These are phyloP conservation scores for Paecilomyces dactylethromorphus DNA, from an alignment of 2,329 filamentous ascomycete genomes.

Conservation along the genomic window DNA sequence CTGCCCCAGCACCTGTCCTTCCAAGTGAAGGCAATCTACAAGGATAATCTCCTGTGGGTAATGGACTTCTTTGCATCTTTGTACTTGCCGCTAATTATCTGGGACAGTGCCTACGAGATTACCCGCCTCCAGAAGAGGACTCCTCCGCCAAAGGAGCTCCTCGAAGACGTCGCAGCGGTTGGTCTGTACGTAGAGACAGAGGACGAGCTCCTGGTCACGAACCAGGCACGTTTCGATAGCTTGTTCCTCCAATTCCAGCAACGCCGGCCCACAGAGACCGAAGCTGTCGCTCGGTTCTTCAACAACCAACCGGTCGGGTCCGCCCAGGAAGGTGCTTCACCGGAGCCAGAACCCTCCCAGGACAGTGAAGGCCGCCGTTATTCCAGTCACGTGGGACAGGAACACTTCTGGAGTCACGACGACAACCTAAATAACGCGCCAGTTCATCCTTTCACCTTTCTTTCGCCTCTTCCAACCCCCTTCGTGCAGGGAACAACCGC, in stretches of 20 bases:
- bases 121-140: background rate
- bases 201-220: background rate
- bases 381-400: too few relatives aligned
- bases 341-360: background rate
- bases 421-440: background rate
- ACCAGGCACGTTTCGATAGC: background rate
- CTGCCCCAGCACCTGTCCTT: background rate
- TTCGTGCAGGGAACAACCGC: background rate
- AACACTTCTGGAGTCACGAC: too few relatives aligned
- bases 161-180: background rate
- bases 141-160: background rate
- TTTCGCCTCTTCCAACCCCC: background rate
- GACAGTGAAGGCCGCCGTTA: too few relatives aligned
- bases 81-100: background rate
- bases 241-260: background rate
- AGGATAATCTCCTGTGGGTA: background rate
- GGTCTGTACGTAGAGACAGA: background rate
- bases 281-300: background rate
- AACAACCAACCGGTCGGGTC: background rate
- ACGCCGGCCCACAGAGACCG: background rate
- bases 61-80: background rate
- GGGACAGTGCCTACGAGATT: conserved; percentile 1
- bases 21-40: conserved; percentile 1
- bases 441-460: background rate
- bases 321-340: background rate